Conservation (phyloP, 2,329 filamentous ascomycete genomes). For the Cladosporium oxysporum region DNA sequence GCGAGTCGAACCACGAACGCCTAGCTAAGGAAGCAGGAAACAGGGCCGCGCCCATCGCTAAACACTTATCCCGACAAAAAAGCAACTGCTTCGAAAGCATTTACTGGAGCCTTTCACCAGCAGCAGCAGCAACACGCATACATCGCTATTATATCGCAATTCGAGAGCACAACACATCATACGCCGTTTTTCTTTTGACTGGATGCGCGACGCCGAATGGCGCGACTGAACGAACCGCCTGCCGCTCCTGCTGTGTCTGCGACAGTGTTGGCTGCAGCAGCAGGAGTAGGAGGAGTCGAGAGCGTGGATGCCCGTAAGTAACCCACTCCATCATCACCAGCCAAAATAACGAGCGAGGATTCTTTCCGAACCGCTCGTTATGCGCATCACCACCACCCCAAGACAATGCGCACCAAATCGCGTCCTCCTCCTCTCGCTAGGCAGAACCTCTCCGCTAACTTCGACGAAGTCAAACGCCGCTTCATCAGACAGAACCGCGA, state of each 20-base stretch:
- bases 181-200: background rate
- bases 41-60: constrained; percentile 4
- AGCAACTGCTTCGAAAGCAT: background rate
- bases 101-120: background rate
- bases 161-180: background rate
- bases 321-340: background rate
- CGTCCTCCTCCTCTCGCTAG: constrained; percentile 14
- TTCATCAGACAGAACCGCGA: constrained; percentile 83
- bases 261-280: constrained; percentile 23
- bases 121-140: background rate
- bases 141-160: background rate
- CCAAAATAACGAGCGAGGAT: background rate
- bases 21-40: background rate
- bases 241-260: constrained; percentile 47
- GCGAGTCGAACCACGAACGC: constrained; percentile 1
- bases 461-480: constrained; percentile 68
- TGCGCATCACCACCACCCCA: constrained; percentile 6
- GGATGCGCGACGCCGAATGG: constrained; percentile 55
- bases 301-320: constrained; percentile 70
- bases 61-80: background rate
- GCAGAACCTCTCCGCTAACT: constrained; percentile 28
- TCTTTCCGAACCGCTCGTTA: background rate
- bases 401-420: constrained; percentile 38
- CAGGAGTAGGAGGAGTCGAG: constrained; percentile 48
- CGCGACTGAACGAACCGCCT: constrained; percentile 75